Evolutionary conservation across 192 early-diverging fungal genomes (phyloP), one percentile per base, ranked within the genome.

Genomic region (Gaertneriomyces sp.): DNA sequence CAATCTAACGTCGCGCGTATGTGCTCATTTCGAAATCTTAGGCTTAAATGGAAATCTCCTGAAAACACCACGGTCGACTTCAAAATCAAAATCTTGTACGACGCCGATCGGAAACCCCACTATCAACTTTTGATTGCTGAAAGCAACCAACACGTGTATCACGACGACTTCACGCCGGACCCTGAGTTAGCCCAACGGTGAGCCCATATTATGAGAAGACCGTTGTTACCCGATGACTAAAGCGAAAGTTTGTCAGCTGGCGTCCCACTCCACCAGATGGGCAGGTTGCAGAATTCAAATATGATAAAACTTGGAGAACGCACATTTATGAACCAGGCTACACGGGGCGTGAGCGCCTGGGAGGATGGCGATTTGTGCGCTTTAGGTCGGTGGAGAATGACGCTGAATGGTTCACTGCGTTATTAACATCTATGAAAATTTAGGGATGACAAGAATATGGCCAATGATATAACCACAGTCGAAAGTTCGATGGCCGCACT

Each of bases 361-460:
- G 74, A 16, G 45, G 66, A 20, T 84, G 82, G 82, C 67, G 74
- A 33, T 84, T 84, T 60, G 70, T 75, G 40, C 68, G 81, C 14
- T 83, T 78, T 62, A 67, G 82, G 67, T 69, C 53, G 40, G 59
- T 10, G 8, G 9, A 17, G 43, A 20, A 10, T 40, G 20, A 1
- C n/a, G 16, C 12, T 12, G 11, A 7, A 25, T 45, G 16, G 11
- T 4, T 53, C 40, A 47, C 7, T 4, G 44, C 7, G 60, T 53
- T 66, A 7, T 33, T 59, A 55, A n/a, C n/a, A 19, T 54, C 42
- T 20, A 25, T n/a, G 47, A 19, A 88, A 87, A 68, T 33, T 4
- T 46, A 85, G 91, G 42, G 81, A 91, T 33, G 93, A 95, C 74
- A 95, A 95, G 70, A 62, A 63, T 0, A 76, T 85, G 39, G 88